A percentile compares a stretch with the other conserved stretches of the same genome.
These are phyloP conservation scores for Venturiaceae sp. DNA, from an alignment of 2,329 filamentous ascomycete species.

Conservation along the genomic window DNA sequence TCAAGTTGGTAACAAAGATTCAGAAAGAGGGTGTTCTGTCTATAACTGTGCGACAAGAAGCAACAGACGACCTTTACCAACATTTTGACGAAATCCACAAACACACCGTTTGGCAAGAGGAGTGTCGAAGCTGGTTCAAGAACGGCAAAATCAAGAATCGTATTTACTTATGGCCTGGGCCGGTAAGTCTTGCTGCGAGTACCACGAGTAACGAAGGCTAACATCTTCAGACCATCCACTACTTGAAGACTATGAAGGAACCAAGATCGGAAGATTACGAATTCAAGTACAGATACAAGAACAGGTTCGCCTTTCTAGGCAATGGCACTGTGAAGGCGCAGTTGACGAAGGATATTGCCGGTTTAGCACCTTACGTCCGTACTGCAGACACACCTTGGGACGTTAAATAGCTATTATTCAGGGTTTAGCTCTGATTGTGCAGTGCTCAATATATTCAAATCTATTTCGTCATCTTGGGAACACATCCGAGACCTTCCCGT, in stretches of 20 bases:
- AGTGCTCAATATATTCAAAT: too few relatives aligned
- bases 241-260: not conserved
- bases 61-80: conserved; percentile 23
- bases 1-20: conserved; percentile 31
- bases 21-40: conserved; percentile 25
- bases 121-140: conserved; percentile 27
- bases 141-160: conserved; percentile 23
- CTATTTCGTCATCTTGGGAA: too few relatives aligned
- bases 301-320: not conserved
- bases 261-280: not conserved
- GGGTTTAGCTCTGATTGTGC: too few relatives aligned
- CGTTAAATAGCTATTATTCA: not conserved
- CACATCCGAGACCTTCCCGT: too few relatives aligned
- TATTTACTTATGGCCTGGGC: conserved; percentile 23
- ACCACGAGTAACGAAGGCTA: not conserved
- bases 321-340: not conserved
- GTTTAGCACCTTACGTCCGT: not conserved
- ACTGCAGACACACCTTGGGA: not conserved
- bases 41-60: conserved; percentile 25
- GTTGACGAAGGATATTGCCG: not conserved
- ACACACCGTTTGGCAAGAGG: conserved; percentile 23
- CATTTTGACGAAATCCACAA: conserved; percentile 25
- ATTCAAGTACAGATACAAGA: not conserved
- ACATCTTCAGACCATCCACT: not conserved
- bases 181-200: not conserved